These are phyloP conservation scores for Taphrina deformans DNA, from an alignment of 1,139 yeast genomes.

Conservation along the genomic window DNA sequence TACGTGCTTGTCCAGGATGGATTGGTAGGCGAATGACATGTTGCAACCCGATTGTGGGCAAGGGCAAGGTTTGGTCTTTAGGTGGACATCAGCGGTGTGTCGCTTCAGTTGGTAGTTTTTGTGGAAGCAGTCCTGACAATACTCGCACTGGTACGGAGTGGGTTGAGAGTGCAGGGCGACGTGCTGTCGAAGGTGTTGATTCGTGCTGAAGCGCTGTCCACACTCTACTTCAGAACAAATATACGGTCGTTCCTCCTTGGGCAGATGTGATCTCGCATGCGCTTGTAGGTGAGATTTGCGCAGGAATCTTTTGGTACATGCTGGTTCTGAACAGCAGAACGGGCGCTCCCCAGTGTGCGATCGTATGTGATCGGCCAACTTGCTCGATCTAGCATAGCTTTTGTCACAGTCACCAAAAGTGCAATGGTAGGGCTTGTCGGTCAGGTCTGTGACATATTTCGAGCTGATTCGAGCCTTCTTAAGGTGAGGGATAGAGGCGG, in stretches of 20 bases:
- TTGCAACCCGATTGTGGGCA: constrained; percentile 46
- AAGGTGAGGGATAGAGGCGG: background rate
- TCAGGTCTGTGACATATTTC: background rate
- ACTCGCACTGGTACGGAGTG: constrained; percentile 47
- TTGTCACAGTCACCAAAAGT: constrained; percentile 59
- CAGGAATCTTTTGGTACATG: constrained; percentile 66
- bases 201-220: constrained; percentile 77
- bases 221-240: constrained; percentile 62
- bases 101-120: constrained; percentile 77
- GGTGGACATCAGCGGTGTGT: constrained; percentile 66
- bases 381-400: constrained; percentile 76
- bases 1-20: constrained; percentile 45
- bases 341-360: constrained; percentile 81
- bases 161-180: constrained; percentile 43
- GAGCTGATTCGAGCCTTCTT: background rate
- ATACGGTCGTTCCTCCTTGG: constrained; percentile 63
- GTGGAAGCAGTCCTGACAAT: constrained; percentile 67
- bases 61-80: constrained; percentile 42
- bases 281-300: constrained; percentile 77
- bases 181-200: constrained; percentile 81
- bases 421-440: background rate
- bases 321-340: constrained; percentile 56
- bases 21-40: constrained; percentile 43
- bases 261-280: constrained; percentile 54
- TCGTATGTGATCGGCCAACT: constrained; percentile 76